phyloP scores from a whole-genome alignment of 306 rosid species.

The Ormosia semicastrata region DNA sequence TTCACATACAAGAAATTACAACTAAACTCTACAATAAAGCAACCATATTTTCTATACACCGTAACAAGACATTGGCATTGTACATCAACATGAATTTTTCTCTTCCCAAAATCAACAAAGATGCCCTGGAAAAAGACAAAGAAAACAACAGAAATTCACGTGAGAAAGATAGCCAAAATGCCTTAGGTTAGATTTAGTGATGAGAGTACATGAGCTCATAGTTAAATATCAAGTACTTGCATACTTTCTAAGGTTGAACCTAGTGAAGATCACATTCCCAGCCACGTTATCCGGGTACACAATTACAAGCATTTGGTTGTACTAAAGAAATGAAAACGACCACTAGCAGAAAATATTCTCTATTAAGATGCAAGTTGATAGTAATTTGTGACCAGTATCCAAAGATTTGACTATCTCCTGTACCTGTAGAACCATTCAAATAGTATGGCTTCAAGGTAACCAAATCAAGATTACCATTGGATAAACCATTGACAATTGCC shows the following conservation, averaged over 20 bases:
- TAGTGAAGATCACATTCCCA: background rate
- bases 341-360: background rate
- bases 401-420: background rate
- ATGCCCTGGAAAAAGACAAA: conserved; percentile 28
- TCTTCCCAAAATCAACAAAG: conserved; percentile 16
- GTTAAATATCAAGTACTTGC: background rate
- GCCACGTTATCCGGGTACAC: background rate
- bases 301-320: conserved; percentile 12
- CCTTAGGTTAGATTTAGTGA: background rate
- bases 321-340: background rate
- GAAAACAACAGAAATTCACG: conserved; percentile 2
- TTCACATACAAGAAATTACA: conserved; percentile 8
- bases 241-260: background rate
- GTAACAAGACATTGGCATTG: background rate
- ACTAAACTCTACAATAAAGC: conserved; percentile 21
- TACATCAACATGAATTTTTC: background rate
- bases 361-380: background rate
- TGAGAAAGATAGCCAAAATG: conserved; percentile 8
- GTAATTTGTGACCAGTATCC: background rate
- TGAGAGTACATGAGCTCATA: background rate
- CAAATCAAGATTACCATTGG: background rate
- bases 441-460: background rate
- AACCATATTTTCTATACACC: conserved; percentile 27
- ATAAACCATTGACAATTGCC: background rate
- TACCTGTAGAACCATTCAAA: background rate